Percentiles rank a stretch among this genome's conserved stretches.
phyloP scores from a whole-genome alignment of 163 green algal genomes.

The Scenedesmus sp. region DNA sequence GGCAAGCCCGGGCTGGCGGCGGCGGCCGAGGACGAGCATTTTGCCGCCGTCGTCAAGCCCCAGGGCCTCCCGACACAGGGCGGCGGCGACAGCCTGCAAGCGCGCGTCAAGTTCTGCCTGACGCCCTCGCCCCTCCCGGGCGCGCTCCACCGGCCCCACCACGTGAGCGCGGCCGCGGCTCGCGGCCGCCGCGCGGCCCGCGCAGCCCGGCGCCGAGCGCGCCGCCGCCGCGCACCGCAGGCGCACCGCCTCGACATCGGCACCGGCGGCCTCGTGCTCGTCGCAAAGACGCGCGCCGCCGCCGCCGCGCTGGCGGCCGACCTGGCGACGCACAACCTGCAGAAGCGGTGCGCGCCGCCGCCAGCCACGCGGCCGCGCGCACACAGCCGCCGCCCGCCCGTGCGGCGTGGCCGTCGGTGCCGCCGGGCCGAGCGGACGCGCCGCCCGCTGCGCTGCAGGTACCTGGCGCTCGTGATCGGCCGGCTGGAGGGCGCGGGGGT shows the following conservation, averaged over 20 bases:
- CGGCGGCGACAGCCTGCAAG: conserved; percentile 19
- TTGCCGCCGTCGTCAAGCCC: conserved; percentile 72
- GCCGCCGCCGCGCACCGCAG: conserved; percentile 16
- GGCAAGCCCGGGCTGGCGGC: conserved; percentile 47
- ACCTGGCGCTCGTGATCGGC: conserved; percentile 47
- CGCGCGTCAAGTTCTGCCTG: conserved; percentile 50
- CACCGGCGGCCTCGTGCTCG: conserved; percentile 73
- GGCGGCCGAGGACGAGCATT: conserved; percentile 67
- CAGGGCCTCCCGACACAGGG: conserved; percentile 46
- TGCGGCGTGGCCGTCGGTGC: too few species aligned
- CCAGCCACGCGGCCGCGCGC: too few species aligned
- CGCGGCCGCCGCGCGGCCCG: not conserved
- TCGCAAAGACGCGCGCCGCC: conserved; percentile 69
- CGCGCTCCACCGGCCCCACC: conserved; percentile 46
- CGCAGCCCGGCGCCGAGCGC: not conserved
- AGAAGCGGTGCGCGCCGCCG: conserved; percentile 40
- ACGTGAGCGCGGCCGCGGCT: too few species aligned
- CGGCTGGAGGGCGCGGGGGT: conserved; percentile 49
- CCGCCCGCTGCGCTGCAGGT: conserved; percentile 19
- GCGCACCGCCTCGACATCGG: conserved; percentile 70
- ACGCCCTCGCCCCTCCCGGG: conserved; percentile 27
- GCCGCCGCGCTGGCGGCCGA: conserved; percentile 49
- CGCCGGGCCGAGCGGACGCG: too few species aligned
- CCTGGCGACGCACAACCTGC: conserved; percentile 52
- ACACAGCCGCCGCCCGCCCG: too few species aligned